These are phyloP conservation scores for Coprinellus micaceus DNA, from an alignment of 768 basidiomycete genomes.

Conservation along the genomic window DNA sequence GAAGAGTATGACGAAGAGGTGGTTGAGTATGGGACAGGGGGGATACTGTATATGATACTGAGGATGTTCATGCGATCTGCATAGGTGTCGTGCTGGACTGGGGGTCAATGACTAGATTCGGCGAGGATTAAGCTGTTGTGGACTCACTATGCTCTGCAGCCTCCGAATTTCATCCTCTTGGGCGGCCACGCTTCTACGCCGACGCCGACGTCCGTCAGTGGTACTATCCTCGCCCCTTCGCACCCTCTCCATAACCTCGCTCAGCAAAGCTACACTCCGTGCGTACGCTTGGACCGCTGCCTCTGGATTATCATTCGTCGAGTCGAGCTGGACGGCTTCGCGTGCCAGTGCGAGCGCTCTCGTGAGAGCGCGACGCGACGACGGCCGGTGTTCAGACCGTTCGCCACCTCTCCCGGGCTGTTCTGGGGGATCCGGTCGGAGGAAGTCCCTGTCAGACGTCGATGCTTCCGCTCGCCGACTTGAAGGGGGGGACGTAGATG, in stretches of 20 bases:
- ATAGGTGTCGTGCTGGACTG: constrained; percentile 83
- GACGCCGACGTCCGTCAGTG: constrained; percentile 55
- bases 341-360: constrained; percentile 83
- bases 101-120: constrained; percentile 4
- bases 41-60: constrained; percentile 84
- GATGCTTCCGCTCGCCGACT: constrained; percentile 16
- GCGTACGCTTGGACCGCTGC: constrained; percentile 88
- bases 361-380: constrained; percentile 83
- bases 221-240: constrained; percentile 79
- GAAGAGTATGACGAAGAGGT: constrained; percentile 45
- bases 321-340: constrained; percentile 85
- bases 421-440: constrained; percentile 13
- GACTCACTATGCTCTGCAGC: constrained; percentile 80
- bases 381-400: constrained; percentile 44
- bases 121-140: constrained; percentile 7
- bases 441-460: constrained; percentile 19
- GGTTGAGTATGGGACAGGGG: constrained; percentile 65
- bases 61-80: constrained; percentile 93
- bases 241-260: constrained; percentile 91
- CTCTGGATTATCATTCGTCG: constrained; percentile 83
- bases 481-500: constrained; percentile 23
- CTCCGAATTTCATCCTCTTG: constrained; percentile 87
- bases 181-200: constrained; percentile 79
- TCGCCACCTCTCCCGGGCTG: constrained; percentile 16
- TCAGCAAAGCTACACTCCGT: constrained; percentile 79